These are phyloP conservation scores for Exophiala sp. DNA, from an alignment of 2,329 filamentous ascomycete species.

Conservation along the genomic window DNA sequence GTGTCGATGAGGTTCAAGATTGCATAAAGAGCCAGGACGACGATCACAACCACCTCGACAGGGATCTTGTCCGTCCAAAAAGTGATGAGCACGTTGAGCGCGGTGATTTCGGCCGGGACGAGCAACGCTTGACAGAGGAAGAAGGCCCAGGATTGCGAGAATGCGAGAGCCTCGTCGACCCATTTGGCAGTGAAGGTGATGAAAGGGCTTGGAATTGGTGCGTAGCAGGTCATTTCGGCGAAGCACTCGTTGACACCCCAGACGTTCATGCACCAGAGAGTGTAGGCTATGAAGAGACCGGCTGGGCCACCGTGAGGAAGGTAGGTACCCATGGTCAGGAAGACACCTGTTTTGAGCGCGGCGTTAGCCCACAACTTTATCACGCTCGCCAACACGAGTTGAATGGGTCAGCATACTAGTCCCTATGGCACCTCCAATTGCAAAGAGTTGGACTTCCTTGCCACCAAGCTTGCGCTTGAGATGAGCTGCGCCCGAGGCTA, in stretches of 20 bases:
- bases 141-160: conserved; percentile 48
- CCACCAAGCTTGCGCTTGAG: not conserved
- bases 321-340: conserved; percentile 34
- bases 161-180: conserved; percentile 41
- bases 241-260: conserved; percentile 48
- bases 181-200: conserved; percentile 49
- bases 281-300: conserved; percentile 45
- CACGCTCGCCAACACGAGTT: not conserved
- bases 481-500: not conserved
- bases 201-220: conserved; percentile 46
- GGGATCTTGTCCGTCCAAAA: conserved; percentile 38
- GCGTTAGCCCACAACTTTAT: not conserved
- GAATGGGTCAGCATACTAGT: not conserved
- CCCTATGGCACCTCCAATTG: not conserved
- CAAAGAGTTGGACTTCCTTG: not conserved
- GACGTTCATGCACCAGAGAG: conserved; percentile 39
- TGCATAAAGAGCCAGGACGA: conserved; percentile 38
- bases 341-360: not conserved
- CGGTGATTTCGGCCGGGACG: conserved; percentile 40
- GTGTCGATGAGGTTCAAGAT: conserved; percentile 44
- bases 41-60: conserved; percentile 36
- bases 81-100: conserved; percentile 38
- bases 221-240: conserved; percentile 47
- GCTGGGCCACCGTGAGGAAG: conserved; percentile 43
- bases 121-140: conserved; percentile 40